A percentile compares a stretch with the other conserved stretches of the same genome.
These are phyloP conservation scores for Conoideocrella luteorostrata DNA, from an alignment of 2,329 filamentous ascomycete species.

Conservation along the genomic window DNA sequence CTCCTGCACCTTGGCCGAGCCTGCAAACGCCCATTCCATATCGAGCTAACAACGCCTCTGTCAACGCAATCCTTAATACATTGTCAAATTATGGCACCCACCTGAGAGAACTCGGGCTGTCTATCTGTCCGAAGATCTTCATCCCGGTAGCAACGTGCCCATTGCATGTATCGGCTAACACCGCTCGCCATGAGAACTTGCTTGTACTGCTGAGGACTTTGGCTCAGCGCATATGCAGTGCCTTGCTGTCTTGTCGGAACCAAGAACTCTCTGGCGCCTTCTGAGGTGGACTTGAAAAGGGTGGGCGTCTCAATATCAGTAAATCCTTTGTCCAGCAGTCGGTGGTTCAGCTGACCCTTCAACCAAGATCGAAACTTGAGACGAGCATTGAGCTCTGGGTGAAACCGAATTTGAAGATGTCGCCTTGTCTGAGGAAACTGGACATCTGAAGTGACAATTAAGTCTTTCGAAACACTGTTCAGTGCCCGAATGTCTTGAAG, in stretches of 20 bases:
- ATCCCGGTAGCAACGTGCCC: slow-evolving; percentile 91
- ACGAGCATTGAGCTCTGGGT: slow-evolving; percentile 57
- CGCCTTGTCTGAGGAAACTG: slow-evolving; percentile 69
- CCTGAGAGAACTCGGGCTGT: slow-evolving; percentile 94
- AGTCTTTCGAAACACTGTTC: slow-evolving; percentile 45
- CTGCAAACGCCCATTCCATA: slow-evolving; percentile 86
- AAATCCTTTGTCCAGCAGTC: slow-evolving; percentile 54
- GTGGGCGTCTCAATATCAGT: slow-evolving; percentile 85
- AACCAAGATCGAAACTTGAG: slow-evolving; percentile 64
- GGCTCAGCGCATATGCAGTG: slow-evolving; percentile 81
- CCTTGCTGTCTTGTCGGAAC: slow-evolving; percentile 77
- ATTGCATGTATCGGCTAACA: slow-evolving; percentile 77
- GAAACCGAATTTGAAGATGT: slow-evolving; percentile 79
- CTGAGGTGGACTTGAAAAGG: slow-evolving; percentile 94
- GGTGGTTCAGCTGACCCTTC: slow-evolving; percentile 43
- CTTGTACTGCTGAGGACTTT: slow-evolving; percentile 98
- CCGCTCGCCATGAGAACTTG: slow-evolving; percentile 94
- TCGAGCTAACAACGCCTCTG: slow-evolving; percentile 55
- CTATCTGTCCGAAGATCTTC: slow-evolving; percentile 88
- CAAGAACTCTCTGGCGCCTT: slow-evolving; percentile 90
- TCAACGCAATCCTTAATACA: neutral
- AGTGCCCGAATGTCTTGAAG: slow-evolving; percentile 49
- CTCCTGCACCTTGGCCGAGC: slow-evolving; percentile 31
- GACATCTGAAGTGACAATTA: slow-evolving; percentile 69
- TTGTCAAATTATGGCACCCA: slow-evolving; percentile 22